Conservation (phyloP, 768 basidiomycete species). For the Tylopilus plumbeoviolaceoides region DNA sequence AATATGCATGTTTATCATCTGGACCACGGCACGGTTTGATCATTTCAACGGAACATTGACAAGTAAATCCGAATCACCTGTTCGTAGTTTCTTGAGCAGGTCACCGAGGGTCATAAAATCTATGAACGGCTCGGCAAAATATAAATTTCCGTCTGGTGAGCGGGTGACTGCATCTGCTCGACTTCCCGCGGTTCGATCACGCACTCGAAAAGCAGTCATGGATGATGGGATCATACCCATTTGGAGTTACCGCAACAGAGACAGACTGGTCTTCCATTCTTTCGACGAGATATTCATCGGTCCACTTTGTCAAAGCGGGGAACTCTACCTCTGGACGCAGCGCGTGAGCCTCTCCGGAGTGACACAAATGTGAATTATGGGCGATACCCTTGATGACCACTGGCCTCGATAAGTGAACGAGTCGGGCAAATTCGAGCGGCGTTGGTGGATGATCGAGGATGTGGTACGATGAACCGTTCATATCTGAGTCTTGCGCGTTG, state of each 20-base stretch:
- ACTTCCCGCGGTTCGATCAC: slow-evolving; percentile 35
- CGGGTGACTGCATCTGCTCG: slow-evolving; percentile 71
- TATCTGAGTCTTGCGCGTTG: slow-evolving; percentile 35
- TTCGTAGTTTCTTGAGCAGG: slow-evolving; percentile 43
- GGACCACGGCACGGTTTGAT: background rate
- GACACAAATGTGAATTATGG: background rate
- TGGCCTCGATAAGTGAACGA: slow-evolving; percentile 68
- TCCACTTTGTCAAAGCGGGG: slow-evolving; percentile 56
- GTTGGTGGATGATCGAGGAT: slow-evolving; percentile 55
- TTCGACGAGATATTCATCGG: slow-evolving; percentile 55
- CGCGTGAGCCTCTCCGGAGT: background rate
- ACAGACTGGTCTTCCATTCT: slow-evolving; percentile 51
- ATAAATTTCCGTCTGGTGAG: slow-evolving; percentile 49
- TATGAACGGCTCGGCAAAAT: slow-evolving; percentile 73
- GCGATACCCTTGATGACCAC: slow-evolving; percentile 65
- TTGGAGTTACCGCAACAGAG: slow-evolving; percentile 78
- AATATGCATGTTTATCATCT: slow-evolving; percentile 42
- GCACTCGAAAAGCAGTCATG: background rate
- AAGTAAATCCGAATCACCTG: slow-evolving; percentile 23
- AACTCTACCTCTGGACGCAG: slow-evolving; percentile 42
- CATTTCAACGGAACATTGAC: background rate
- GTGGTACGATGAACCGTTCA: slow-evolving; percentile 54
- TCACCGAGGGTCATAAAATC: slow-evolving; percentile 63
- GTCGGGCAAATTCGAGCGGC: slow-evolving; percentile 62
- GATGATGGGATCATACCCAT: slow-evolving; percentile 52